Percentiles rank a stretch among this genome's conserved stretches.
These are phyloP conservation scores for Rhodomyrtus tomentosa DNA, from an alignment of 345 rosid species.

Conservation along the genomic window DNA sequence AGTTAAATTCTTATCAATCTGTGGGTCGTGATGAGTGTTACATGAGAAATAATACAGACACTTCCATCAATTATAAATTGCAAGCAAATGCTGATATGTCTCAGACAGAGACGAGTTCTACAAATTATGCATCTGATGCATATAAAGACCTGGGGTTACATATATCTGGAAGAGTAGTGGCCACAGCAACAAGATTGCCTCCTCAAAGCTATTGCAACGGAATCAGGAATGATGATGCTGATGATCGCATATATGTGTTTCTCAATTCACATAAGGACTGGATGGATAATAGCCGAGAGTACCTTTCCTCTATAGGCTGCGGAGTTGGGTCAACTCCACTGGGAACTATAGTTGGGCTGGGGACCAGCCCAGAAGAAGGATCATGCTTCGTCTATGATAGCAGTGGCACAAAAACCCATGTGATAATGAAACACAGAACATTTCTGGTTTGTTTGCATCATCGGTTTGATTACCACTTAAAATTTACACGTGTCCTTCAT, in stretches of 20 bases:
- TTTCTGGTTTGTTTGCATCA: conserved; percentile 50
- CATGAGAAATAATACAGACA: not conserved
- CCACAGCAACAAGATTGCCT: conserved; percentile 63
- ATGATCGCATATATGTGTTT: conserved; percentile 67
- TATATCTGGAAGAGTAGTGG: conserved; percentile 67
- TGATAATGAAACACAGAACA: conserved; percentile 83
- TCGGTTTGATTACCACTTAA: not conserved
- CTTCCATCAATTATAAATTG: conserved; percentile 13
- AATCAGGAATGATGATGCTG: conserved; percentile 25
- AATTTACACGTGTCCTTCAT: not conserved
- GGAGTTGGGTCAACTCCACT: conserved; percentile 33
- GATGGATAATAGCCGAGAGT: conserved; percentile 1
- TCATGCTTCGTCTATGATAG: conserved; percentile 71
- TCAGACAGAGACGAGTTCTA: conserved; percentile 12
- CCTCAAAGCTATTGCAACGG: conserved; percentile 31
- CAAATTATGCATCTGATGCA: conserved; percentile 41
- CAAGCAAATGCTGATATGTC: conserved; percentile 13
- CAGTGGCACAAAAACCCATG: conserved; percentile 71
- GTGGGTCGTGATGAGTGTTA: conserved; percentile 7
- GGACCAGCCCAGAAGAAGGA: conserved; percentile 68
- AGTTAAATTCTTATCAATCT: conserved; percentile 28
- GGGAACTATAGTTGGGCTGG: conserved; percentile 65
- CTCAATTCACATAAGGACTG: conserved; percentile 36
- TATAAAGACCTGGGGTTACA: conserved; percentile 77
- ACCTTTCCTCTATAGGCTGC: conserved; percentile 9